Evolutionary conservation across 2,329 filamentous ascomycete species (phyloP), one percentile per base, ranked within the genome.

Genomic region (Trichophyton simii): DNA sequence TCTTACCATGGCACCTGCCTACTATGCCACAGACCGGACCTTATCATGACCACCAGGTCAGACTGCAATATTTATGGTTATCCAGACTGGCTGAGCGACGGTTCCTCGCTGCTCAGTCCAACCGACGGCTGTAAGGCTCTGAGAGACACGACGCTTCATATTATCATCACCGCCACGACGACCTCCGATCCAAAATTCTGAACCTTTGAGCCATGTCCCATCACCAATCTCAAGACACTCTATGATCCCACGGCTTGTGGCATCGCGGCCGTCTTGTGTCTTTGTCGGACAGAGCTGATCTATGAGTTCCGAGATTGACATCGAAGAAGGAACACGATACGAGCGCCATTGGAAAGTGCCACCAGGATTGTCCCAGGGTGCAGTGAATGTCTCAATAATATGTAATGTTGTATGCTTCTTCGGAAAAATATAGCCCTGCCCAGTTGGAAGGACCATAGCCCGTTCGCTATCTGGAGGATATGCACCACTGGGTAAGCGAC

Each of bases 351-450:
- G 68, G 41, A 82, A 65, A 73, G 64, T 72, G 68, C 36, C 20
- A 1, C 59, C 60, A 8, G 64, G 65, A 72, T 74, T 58, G 73
- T 76, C 20, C 71, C 67, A 0, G 72, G 76, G 68, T 6, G 63
- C 48, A 50, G 58, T 63, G 22, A 61, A 60, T 2, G 78, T 77
- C 64, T 79, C 79, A 70, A 87, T 77, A 2, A 86, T 75, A 66
- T 85, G 82, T 5, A 85, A 73, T 65, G 82, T 84, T 34, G 81
- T 82, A 69, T 85, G 81, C 64, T 81, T 76, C 0, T 73, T 67
- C 0, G 82, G 78, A 71, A 85, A 86, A 67, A 85, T 83, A 73
- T 84, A 86, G 1, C 83, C 84, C 0, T 81, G 82, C 66, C 85
- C 83, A 63, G 80, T 80, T 46, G 83, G 82, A 0, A 79, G 75